Base-by-base conservation (phyloP, 139 green algal genomes). In the Astrephomene gubernaculifera region DNA sequence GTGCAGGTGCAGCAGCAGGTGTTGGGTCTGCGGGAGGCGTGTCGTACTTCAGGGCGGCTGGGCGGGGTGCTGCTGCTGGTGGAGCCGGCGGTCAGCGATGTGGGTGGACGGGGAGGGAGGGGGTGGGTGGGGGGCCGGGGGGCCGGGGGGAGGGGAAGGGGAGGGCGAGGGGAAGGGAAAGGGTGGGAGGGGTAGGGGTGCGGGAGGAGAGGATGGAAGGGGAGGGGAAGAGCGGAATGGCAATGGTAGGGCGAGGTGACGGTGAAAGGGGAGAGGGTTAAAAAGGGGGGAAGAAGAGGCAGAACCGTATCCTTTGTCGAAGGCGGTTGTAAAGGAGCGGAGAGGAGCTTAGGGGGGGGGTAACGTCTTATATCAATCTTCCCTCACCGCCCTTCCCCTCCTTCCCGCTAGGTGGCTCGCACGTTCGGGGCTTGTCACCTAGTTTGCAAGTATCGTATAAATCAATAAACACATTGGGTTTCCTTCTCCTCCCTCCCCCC, bases 21-120 rank as follows among this genome's bases (percentile, higher is more conserved):
- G 43, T 41, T 89, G 74, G 61, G 52, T 12, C 65, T 93, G 75
- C 85, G 63, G 25, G 31, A 78, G 52, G 90, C 90, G 7, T 93
- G 90, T 60, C 64, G 75, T 21, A 44, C 41, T 6, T 41, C 72
- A n/a, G n/a, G n/a, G 35, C 41, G 38, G 38, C 76, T 93, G 60
- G 64, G 43, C 21, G 87, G 87, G 0, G 49, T 88, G 27, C 76
- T 93, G 75, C 9, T 93, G 64, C 24, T 93, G 36, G 80, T 90
- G 74, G 74, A 71, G 57, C 90, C 90, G 24, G 38, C 38, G 19
- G 54, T 85, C 0, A 45, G 69, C 49, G 90, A 93, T 61, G 90
- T 92, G 54, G 76, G 89, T 71, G 2, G 36, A 2, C 6, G 5
- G 31, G 38, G 71, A 53, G 60, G 27, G 39, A 29, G 38, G 5